Base-by-base conservation (phyloP, 495 filamentous ascomycete species). In the Haplographium delicatum region DNA sequence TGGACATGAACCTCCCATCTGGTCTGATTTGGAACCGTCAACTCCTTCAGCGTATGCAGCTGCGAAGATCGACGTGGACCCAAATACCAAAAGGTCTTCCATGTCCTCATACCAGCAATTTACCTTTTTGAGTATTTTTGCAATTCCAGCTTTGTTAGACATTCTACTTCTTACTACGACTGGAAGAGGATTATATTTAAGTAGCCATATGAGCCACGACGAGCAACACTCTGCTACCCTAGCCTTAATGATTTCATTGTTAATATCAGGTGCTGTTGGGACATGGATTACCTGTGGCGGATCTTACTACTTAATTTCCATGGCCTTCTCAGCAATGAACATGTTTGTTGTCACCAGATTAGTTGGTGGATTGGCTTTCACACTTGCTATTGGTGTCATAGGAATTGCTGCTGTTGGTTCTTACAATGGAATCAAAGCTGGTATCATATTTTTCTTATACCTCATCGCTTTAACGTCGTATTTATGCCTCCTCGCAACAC, bases 51-150 rank as follows among this genome's bases (percentile, higher is more conserved):
- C 54, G 11, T 70, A 70, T 54, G 74, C 79, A 30, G 75, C 74
- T 27, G 76, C 74, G 8, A 73, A 80, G 52, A 77, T 73, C 5
- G 79, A 81, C 60, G 71, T 75, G 34, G 70, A 81, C 34, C 76
- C 73, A 0, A 65, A 76, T 27, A 65, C 71, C 23, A 68, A 69
- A 46, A 50, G 61, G n/a, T 70, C 70, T 20, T 51, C 63, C 8
- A 69, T 78, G 65, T 73, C 69, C 22, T 64, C 67, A 9, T 77
- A 78, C 48, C 70, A 78, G 47, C 63, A 69, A 22, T 74, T 83
- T 44, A 79, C 75, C 0, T 80, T 82, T 46, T 62, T 83, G 26
- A 76, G 76, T 60, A 74, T 82, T n/a, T 83, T 82, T 54, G 76
- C 76, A 3, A 72, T 83, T 44, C 79, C 79, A 1, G 79, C 79